Base-by-base conservation (phyloP, 1,284 basidiomycete genomes). In the Singerocomus inundabilis region DNA sequence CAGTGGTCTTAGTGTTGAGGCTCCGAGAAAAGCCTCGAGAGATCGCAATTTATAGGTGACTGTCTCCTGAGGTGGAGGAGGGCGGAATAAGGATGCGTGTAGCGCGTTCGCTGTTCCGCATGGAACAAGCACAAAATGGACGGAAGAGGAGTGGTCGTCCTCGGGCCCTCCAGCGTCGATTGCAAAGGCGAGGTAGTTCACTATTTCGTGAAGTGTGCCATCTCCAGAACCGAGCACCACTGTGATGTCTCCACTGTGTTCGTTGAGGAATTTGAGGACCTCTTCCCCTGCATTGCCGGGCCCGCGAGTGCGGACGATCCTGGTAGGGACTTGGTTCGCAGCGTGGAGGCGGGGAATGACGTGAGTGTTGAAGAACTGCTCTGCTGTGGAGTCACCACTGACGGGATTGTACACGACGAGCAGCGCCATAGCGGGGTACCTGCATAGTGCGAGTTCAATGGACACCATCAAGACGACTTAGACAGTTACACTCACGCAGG, bases 21-120 rank as follows among this genome's bases (percentile, higher is more conserved):
- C 63, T 42, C 60, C 58, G 48, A 82, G 60, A 60, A 76, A 81
- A 1, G 72, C 70, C 26, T 73, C 65, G 25, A 91, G 57, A 10
- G 84, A 84, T 55, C 74, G 73, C 26, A 89, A 69, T 53, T 70
- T 76, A 62, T 82, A 80, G 26, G 68, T 58, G 2, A 64, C 43
- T 9, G 69, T 36, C 4, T 63, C 60, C 6, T 59, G 51, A 7
- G 57, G 52, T 11, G 61, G 49, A 13, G 56, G 37, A 6, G 74
- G 74, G 4, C 74, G 78, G 57, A 82, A 88, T 38, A 83, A 68
- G 39, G 76, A 86, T 46, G 78, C 78, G 66, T 88, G 93, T n/a
- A 97, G 74, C 0, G 95, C 95, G 63, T 98, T 98, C 16, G 93
- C 93, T n/a, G 94, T 98, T 10, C 95, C 95, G 36, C 82, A 82